Base-by-base conservation (phyloP, 2,329 filamentous ascomycete genomes). In the Zasmidium cellare region DNA sequence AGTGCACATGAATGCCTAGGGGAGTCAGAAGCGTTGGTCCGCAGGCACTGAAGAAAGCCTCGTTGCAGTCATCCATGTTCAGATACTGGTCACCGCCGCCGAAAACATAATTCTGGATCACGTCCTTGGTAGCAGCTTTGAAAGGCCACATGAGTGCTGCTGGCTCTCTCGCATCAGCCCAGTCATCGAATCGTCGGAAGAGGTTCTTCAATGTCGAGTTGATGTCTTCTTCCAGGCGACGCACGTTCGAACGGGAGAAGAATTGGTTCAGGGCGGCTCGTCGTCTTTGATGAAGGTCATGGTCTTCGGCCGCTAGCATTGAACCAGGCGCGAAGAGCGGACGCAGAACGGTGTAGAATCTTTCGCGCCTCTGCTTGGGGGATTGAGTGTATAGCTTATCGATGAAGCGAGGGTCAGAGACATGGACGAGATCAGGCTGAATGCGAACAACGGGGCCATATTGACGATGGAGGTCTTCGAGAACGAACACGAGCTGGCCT, bases 321-420 rank as follows among this genome's bases (percentile, higher is more conserved):
- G 52, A 53, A 12, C 46, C 53, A 38, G 46, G 35, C 18, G 23
- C 41, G 5, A 31, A 23, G 12, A 51, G 7, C 2, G 19, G 41
- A 14, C 46, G 18, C 16, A 52, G 41, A 2, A 52, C 22, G 7
- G 47, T 49, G 23, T 48, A 23, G 20, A 12, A 20, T 19, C 50
- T 22, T 24, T 56, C 48, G 23, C 47, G 20, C 24, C 46, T 9
- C 19, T 53, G 24, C 35, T 47, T 51, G 7, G 52, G 28, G 6
- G 48, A 47, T 44, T 53, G 38, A 7, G 63, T 47, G 56, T 67
- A 65, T 14, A 66, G 20, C 19, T 51, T 61, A 3, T 66, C 60
- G 48, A 59, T 59, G 68, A 51, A 35, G 20, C 14, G 24, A 3
- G 48, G 18, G n/a, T 53, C 44, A 2, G 20, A 22, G 52, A 55